Evolutionary conservation across 768 basidiomycete species (phyloP).

Genomic region (Lactifluus echinatus): DNA sequence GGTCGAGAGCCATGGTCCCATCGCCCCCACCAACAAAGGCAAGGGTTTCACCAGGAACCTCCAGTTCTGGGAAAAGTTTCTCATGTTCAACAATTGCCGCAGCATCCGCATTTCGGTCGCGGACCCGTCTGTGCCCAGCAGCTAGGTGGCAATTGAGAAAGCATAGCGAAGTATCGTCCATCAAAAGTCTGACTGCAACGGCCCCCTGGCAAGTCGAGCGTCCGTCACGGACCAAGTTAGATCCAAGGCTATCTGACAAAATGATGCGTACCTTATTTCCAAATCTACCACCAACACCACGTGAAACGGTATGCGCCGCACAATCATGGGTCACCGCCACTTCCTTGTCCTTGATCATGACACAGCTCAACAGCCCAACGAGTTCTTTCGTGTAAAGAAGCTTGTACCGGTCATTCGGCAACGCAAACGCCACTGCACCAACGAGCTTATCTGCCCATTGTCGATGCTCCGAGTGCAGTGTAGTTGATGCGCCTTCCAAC

Average conservation of each 20-base stretch:
- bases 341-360: conserved; percentile 66
- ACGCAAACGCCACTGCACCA: conserved; percentile 62
- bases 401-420: conserved; percentile 64
- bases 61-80: conserved; percentile 45
- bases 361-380: conserved; percentile 77
- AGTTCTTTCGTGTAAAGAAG: conserved; percentile 81
- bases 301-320: conserved; percentile 75
- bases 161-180: conserved; percentile 90
- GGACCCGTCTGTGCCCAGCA: conserved; percentile 80
- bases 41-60: conserved; percentile 43
- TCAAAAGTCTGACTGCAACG: conserved; percentile 79
- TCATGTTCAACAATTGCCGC: conserved; percentile 82
- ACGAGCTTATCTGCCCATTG: conserved; percentile 80
- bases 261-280: conserved; percentile 79
- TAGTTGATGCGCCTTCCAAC: conserved; percentile 58
- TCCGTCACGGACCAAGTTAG: background rate
- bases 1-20: conserved; percentile 88
- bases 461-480: conserved; percentile 80
- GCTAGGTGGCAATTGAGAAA: conserved; percentile 97
- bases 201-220: conserved; percentile 50
- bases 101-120: conserved; percentile 79
- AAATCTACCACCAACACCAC: conserved; percentile 87
- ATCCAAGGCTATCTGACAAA: background rate
- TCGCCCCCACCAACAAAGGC: conserved; percentile 87
- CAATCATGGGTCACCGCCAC: conserved; percentile 52